Conservation (phyloP, 768 basidiomycete species). For the Amanita pseudoporphyria region DNA sequence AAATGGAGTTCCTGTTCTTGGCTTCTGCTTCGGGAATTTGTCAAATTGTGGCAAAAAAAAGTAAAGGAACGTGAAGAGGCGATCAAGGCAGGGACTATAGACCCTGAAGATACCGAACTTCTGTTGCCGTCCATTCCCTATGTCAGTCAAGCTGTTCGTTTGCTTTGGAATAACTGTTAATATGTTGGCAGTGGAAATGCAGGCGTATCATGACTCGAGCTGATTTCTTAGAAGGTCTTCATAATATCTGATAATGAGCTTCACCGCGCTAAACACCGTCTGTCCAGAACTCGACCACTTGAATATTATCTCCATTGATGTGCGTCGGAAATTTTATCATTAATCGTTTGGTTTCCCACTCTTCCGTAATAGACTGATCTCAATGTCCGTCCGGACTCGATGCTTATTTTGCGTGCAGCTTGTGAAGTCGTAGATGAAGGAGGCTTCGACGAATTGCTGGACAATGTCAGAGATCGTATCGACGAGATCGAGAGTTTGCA, state of each 20-base stretch:
- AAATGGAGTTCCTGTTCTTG: constrained; percentile 80
- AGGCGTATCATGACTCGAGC: constrained; percentile 77
- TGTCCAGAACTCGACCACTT: constrained; percentile 51
- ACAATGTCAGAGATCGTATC: constrained; percentile 64
- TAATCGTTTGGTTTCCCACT: constrained; percentile 3
- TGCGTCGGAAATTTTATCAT: constrained; percentile 21
- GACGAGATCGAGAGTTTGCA: constrained; percentile 85
- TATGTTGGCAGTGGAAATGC: constrained; percentile 43
- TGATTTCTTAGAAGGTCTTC: constrained; percentile 70
- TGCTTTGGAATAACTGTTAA: constrained; percentile 2
- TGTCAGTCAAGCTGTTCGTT: constrained; percentile 22
- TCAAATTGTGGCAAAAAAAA: constrained; percentile 45
- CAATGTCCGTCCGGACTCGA: constrained; percentile 73
- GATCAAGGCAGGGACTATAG: constrained; percentile 24
- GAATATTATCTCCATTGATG: constrained; percentile 75
- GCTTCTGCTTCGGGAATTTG: constrained; percentile 68
- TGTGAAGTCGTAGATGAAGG: constrained; percentile 61
- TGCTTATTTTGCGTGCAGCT: constrained; percentile 66
- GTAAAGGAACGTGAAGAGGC: constrained; percentile 32
- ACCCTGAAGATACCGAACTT: constrained; percentile 28
- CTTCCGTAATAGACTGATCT: constrained; percentile 47
- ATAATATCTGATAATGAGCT: not conserved
- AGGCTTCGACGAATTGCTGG: constrained; percentile 71
- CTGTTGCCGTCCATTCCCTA: constrained; percentile 57
- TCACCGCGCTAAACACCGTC: not conserved